These are phyloP conservation scores for Acanthamoeba lenticulata DNA, from an alignment of 208 protist species.

Conservation along the genomic window DNA sequence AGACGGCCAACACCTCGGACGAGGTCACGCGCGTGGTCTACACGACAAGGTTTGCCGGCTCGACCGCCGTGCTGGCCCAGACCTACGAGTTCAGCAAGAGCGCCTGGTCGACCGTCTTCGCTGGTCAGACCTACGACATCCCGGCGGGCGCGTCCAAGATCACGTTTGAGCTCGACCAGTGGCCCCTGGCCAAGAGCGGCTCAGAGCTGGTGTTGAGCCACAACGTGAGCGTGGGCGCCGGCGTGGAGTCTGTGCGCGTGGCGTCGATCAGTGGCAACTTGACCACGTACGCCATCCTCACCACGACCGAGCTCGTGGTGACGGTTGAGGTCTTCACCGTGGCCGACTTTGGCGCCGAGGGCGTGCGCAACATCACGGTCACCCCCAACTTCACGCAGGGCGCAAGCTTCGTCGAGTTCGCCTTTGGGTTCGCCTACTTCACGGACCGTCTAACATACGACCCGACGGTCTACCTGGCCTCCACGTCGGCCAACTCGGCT, in stretches of 20 bases:
- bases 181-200: no score
- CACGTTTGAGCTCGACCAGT: background rate
- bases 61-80: background rate
- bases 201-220: background rate
- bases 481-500: background rate
- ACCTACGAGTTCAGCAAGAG: background rate
- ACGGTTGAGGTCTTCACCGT: background rate
- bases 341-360: background rate
- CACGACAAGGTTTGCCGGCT: background rate
- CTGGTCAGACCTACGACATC: background rate
- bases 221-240: background rate
- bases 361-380: background rate
- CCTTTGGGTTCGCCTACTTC: background rate
- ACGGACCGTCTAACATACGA: background rate
- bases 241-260: background rate
- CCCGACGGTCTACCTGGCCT: background rate
- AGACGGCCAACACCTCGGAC: background rate
- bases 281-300: background rate
- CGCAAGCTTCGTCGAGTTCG: background rate
- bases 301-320: background rate
- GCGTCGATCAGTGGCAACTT: background rate
- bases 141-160: background rate
- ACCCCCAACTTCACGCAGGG: background rate
- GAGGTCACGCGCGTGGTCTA: background rate
- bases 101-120: background rate